Conservation (phyloP, 495 filamentous ascomycete genomes). For the Margaritispora aquatica region DNA sequence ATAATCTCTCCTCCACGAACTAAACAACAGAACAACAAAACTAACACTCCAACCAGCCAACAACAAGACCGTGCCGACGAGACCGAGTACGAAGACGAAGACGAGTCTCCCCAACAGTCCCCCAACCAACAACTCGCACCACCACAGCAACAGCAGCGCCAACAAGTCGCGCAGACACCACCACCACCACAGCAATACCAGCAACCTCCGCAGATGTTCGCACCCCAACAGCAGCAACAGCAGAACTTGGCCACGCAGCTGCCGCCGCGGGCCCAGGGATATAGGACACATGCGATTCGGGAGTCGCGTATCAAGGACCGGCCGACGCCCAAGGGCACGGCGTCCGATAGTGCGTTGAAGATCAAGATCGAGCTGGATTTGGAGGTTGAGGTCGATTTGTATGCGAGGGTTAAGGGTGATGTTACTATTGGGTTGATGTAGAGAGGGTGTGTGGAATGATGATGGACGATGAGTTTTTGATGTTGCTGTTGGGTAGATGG, state of each 20-base stretch:
- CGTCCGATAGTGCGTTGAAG: slow-evolving; percentile 9
- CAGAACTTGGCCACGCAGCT: neutral
- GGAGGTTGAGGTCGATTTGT: slow-evolving; percentile 17
- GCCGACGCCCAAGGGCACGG: neutral
- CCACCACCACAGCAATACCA: too few species aligned
- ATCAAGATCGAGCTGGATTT: slow-evolving; percentile 14
- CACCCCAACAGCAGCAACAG: neutral
- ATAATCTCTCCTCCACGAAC: too few species aligned
- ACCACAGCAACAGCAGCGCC: neutral
- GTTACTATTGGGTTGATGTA: slow-evolving; percentile 29
- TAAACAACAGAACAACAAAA: too few species aligned
- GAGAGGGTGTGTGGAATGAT: slow-evolving; percentile 19
- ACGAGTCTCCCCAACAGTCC: neutral
- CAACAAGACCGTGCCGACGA: too few species aligned
- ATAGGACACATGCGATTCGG: neutral
- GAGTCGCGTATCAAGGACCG: slow-evolving; percentile 15
- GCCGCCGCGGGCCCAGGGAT: neutral
- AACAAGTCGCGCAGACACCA: neutral
- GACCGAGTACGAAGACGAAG: too few species aligned
- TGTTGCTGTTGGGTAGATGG: too few species aligned
- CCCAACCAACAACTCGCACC: neutral
- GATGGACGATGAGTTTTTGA: neutral
- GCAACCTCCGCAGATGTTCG: neutral
- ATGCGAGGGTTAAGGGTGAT: slow-evolving; percentile 17
- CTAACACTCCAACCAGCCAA: too few species aligned